Percentiles rank a stretch among this genome's conserved stretches.
Evolutionary conservation across 129 eudicot genomes (phyloP).

Genomic region (Glebionis coronaria): DNA sequence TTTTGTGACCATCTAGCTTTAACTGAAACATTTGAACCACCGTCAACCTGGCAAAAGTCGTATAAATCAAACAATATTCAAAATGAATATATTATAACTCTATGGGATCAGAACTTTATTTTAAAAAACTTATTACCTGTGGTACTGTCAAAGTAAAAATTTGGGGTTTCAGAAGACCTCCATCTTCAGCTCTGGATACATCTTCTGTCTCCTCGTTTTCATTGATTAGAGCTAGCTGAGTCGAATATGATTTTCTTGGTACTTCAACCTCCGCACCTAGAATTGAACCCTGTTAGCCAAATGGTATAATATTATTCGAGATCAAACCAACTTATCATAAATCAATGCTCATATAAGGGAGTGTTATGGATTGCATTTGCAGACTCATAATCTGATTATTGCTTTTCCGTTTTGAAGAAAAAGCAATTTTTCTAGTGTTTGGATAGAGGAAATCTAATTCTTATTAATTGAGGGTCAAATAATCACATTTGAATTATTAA

Average conservation of each 20-base stretch:
- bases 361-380: too few relatives aligned
- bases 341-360: too few relatives aligned
- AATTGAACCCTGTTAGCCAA: constrained; percentile 89
- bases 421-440: too few relatives aligned
- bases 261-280: constrained; percentile 77
- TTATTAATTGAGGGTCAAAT: too few relatives aligned
- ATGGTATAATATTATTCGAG: constrained; percentile 40
- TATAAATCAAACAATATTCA: neutral
- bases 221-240: constrained; percentile 35
- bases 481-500: too few relatives aligned
- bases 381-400: too few relatives aligned
- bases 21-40: constrained; percentile 67
- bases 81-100: neutral
- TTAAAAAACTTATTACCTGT: constrained; percentile 39
- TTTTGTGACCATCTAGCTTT: constrained; percentile 76
- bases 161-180: constrained; percentile 61
- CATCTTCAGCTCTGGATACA: constrained; percentile 46
- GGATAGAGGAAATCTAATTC: too few relatives aligned
- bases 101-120: neutral
- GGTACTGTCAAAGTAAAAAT: constrained; percentile 71
- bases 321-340: constrained; percentile 1
- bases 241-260: constrained; percentile 42
- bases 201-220: constrained; percentile 28
- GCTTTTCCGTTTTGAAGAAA: too few relatives aligned
- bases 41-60: constrained; percentile 52